These are phyloP conservation scores for Mytilinidion resinicola DNA, from an alignment of 495 filamentous ascomycete genomes.

Conservation along the genomic window DNA sequence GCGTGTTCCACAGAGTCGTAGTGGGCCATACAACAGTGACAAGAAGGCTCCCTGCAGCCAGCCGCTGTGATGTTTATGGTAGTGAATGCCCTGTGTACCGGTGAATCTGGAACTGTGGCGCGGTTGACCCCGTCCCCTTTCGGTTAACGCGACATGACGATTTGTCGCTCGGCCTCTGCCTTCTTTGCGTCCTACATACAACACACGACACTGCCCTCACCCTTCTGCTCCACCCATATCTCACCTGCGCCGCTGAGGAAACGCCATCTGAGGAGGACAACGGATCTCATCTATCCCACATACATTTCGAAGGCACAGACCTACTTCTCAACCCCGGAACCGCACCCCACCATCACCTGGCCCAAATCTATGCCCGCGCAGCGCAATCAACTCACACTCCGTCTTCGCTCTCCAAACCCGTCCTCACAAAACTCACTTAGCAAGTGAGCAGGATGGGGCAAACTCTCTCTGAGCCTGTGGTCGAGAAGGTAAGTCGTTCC, in stretches of 20 bases:
- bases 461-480: slow-evolving; percentile 97
- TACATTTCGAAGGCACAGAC: too few relatives aligned
- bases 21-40: too few relatives aligned
- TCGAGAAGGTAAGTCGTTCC: slow-evolving; percentile 78
- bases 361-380: slow-evolving; percentile 26
- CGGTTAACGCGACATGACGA: slow-evolving; percentile 1
- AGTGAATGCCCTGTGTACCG: too few relatives aligned
- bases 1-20: too few relatives aligned
- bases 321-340: not conserved
- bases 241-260: not conserved
- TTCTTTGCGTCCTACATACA: not conserved
- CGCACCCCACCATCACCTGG: slow-evolving; percentile 15
- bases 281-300: too few relatives aligned
- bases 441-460: slow-evolving; percentile 68
- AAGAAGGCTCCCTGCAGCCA: too few relatives aligned
- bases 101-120: not conserved
- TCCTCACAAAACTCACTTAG: slow-evolving; percentile 16
- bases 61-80: too few relatives aligned
- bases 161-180: not conserved
- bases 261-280: too few relatives aligned
- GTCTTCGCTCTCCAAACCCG: slow-evolving; percentile 1
- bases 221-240: not conserved
- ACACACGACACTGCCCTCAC: not conserved
- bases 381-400: slow-evolving; percentile 11
- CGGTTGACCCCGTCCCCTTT: not conserved